phyloP scores from a whole-genome alignment of 768 basidiomycete genomes.

The Tricholoma saponaceum region DNA sequence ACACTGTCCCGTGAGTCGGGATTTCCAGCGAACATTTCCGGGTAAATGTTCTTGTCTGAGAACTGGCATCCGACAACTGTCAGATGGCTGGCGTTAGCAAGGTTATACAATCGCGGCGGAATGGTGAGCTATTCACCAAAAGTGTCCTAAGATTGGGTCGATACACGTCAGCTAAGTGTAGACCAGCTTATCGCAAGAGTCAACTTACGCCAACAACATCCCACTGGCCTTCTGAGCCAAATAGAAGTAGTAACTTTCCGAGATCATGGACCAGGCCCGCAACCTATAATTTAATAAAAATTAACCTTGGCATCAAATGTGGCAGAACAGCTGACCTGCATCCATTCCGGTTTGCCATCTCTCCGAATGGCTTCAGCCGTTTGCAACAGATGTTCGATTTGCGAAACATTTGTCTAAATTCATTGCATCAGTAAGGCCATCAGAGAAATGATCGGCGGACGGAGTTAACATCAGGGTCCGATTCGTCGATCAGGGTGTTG shows the following conservation, averaged over 20 bases:
- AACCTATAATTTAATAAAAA: conserved; percentile 25
- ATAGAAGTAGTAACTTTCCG: conserved; percentile 82
- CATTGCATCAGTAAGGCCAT: not conserved
- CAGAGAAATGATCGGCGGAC: not conserved
- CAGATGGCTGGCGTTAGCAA: not conserved
- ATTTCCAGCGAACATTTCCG: conserved; percentile 68
- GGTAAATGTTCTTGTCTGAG: conserved; percentile 79
- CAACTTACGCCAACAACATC: conserved; percentile 81
- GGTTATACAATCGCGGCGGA: not conserved
- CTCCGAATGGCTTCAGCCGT: conserved; percentile 87
- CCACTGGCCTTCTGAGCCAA: conserved; percentile 89
- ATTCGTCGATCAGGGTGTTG: conserved; percentile 84
- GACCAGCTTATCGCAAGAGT: conserved; percentile 19
- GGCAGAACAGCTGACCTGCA: conserved; percentile 46
- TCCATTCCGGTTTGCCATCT: conserved; percentile 89
- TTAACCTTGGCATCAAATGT: not conserved
- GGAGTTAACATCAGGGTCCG: conserved; percentile 75
- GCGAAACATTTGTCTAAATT: conserved; percentile 63
- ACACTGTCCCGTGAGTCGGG: conserved; percentile 62
- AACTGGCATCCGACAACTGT: conserved; percentile 79
- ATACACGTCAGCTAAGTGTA: not conserved
- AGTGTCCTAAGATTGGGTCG: conserved; percentile 33
- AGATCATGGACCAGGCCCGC: conserved; percentile 86
- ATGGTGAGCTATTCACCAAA: conserved; percentile 25
- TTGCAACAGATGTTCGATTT: conserved; percentile 89